These are phyloP conservation scores for Sugiyamaella japonica DNA, from an alignment of 1,139 yeast species.

Conservation along the genomic window DNA sequence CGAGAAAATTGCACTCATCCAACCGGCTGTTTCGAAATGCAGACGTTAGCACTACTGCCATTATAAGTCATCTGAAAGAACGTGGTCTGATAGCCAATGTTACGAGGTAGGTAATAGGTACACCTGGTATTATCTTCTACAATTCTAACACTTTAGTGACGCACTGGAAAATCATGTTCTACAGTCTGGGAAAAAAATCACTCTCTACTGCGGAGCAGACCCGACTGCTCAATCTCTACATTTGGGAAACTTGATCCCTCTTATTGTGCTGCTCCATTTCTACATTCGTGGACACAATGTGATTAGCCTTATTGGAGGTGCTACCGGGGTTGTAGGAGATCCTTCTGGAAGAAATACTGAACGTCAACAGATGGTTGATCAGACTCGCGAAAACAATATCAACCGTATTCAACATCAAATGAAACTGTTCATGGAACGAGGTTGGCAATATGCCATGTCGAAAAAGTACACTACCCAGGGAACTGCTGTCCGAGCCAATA, in stretches of 20 bases:
- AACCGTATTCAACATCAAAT: slow-evolving; percentile 62
- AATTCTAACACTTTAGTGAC: slow-evolving; percentile 25
- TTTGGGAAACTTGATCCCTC: slow-evolving; percentile 84
- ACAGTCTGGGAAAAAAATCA: slow-evolving; percentile 43
- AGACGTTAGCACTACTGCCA: slow-evolving; percentile 17
- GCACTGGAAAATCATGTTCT: slow-evolving; percentile 44
- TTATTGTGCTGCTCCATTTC: slow-evolving; percentile 82
- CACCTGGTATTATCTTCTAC: neutral
- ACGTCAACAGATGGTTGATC: slow-evolving; percentile 56
- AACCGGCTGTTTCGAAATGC: neutral
- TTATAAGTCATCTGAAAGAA: slow-evolving; percentile 24
- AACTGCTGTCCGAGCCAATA: slow-evolving; percentile 53
- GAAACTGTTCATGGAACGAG: slow-evolving; percentile 57
- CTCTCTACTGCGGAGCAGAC: slow-evolving; percentile 92
- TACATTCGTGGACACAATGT: slow-evolving; percentile 80
- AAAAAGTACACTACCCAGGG: slow-evolving; percentile 51
- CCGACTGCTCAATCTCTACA: slow-evolving; percentile 92
- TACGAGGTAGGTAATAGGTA: slow-evolving; percentile 22
- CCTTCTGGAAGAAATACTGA: slow-evolving; percentile 91
- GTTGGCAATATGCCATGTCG: slow-evolving; percentile 58
- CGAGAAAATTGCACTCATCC: neutral
- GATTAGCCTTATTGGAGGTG: slow-evolving; percentile 91
- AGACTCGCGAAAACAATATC: slow-evolving; percentile 59
- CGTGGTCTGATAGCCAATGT: slow-evolving; percentile 32
- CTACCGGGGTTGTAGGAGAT: slow-evolving; percentile 95